phyloP scores from a whole-genome alignment of 208 protist species.

The Acanthamoeba castellanii region DNA sequence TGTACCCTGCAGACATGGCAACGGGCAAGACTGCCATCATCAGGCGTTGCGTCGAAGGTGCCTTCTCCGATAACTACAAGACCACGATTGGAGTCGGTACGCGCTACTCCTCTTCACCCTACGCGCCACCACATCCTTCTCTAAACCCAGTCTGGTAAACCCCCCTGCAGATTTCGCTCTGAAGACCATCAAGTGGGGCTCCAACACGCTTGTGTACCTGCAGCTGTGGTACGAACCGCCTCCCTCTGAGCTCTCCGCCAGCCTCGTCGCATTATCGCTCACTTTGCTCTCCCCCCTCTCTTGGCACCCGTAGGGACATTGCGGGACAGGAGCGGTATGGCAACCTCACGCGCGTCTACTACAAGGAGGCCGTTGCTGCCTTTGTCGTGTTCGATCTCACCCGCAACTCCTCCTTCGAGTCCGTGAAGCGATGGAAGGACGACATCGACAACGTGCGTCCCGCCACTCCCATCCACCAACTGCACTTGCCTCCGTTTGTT shows the following conservation, averaged over 20 bases:
- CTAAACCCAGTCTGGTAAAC: too few relatives aligned
- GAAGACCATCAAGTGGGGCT: slow-evolving; percentile 86
- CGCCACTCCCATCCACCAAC: not conserved
- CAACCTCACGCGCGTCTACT: slow-evolving; percentile 82
- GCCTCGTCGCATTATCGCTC: too few relatives aligned
- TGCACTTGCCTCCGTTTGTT: slow-evolving; percentile 77
- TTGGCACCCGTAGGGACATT: slow-evolving; percentile 36
- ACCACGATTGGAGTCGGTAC: slow-evolving; percentile 76
- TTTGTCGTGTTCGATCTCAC: slow-evolving; percentile 92
- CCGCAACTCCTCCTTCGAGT: slow-evolving; percentile 87
- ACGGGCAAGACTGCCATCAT: slow-evolving; percentile 92
- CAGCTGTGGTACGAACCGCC: slow-evolving; percentile 89
- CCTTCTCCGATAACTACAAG: slow-evolving; percentile 89
- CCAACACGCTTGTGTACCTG: slow-evolving; percentile 67
- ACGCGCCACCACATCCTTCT: not conserved
- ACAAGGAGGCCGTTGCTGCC: slow-evolving; percentile 91
- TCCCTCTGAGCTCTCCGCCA: not conserved
- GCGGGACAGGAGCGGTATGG: slow-evolving; percentile 71
- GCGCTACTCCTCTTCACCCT: not conserved
- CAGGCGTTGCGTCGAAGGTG: slow-evolving; percentile 90
- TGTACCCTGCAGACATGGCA: slow-evolving; percentile 85
- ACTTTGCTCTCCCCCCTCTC: not conserved
- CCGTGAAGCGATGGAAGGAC: slow-evolving; percentile 89
- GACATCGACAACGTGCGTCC: slow-evolving; percentile 83
- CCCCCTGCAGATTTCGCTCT: slow-evolving; percentile 86